Evolutionary conservation across 371 early-diverging fungal species (phyloP), one percentile per base, ranked within the genome.

Genomic region (Blyttiomyces sp.): DNA sequence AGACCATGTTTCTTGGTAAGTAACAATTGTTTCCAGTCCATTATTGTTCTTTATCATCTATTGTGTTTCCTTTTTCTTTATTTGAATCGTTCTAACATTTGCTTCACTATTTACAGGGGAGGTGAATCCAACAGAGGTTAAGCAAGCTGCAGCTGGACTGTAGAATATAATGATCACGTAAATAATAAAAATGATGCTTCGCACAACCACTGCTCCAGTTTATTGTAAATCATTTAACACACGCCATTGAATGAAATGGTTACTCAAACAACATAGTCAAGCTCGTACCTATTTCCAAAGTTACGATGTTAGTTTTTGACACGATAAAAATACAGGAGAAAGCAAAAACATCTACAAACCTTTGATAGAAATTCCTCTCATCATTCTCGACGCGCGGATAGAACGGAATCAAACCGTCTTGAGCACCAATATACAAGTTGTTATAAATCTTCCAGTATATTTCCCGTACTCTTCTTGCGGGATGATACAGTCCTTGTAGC

Each of bases 391-490:
- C 80, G 35, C 89, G 71, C 16, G 98, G 96, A 64, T 93, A 96
- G 64, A 75, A 92, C 1, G 96, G 86, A 4, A 95, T 91, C 56
- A 97, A 67, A 17, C 90, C 87, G 61, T 94, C 96, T 78, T 96
- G 96, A n/a, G 86, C 75, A 9, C 87, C 89, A 64, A 97, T 91
- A 63, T 95, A 97, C 64, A 93, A 66, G 57, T 87, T 89, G 70
- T 97, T 96, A 80, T 91, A 96, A 49, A 99, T 89, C 79, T 94
- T 93, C 95, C 95, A 96, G 72, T 98, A 98, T 16, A 95, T 87
- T 70, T 95, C 93, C 35, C 98, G 85, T 6, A 98, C 96, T 57
- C 89, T 86, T 30, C 96, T 76, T 11, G 99, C 97, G 3, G 99
- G 99, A 63, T 99, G 99, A 85, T 95, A 98, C 49, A 99, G 70